A percentile compares a stretch with the other conserved stretches of the same genome.
Conservation (phyloP, 495 filamentous ascomycete species). For the Hypoxylon lenormandii region DNA sequence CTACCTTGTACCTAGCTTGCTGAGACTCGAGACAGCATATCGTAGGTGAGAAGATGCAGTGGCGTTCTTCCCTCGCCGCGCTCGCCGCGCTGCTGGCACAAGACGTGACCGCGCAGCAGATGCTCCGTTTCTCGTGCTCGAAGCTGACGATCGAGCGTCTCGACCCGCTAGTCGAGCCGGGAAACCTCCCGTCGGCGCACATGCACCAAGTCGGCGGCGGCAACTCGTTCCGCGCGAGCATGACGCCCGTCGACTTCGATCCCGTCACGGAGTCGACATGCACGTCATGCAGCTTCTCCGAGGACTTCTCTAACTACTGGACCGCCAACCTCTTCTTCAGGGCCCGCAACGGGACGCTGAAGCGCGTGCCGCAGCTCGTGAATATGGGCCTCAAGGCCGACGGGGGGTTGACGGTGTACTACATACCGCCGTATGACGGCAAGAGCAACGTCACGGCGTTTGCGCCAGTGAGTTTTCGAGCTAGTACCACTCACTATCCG, state of each 20-base stretch:
- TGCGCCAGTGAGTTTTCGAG: constrained; percentile 48
- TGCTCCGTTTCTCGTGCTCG: constrained; percentile 56
- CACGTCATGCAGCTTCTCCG: constrained; percentile 52
- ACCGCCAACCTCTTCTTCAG: constrained; percentile 58
- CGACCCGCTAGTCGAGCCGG: constrained; percentile 46
- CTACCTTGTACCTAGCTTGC: too few species aligned
- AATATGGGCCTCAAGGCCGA: constrained; percentile 53
- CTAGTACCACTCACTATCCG: too few species aligned
- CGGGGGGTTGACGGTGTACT: constrained; percentile 59
- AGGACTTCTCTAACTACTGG: constrained; percentile 61
- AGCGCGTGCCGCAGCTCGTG: constrained; percentile 55
- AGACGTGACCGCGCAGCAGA: constrained; percentile 58
- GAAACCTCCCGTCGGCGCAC: constrained; percentile 51
- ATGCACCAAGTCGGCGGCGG: constrained; percentile 60
- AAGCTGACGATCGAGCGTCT: constrained; percentile 44
- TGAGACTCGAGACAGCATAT: neutral
- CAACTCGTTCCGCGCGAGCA: constrained; percentile 52
- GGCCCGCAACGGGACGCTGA: constrained; percentile 56
- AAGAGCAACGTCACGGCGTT: constrained; percentile 60
- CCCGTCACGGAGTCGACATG: constrained; percentile 46
- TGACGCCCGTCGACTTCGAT: constrained; percentile 48
- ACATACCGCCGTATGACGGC: constrained; percentile 56
- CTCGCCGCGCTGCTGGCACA: constrained; percentile 56
- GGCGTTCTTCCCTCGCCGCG: constrained; percentile 57
- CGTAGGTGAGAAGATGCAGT: constrained; percentile 56